Percentiles rank a stretch among this genome's conserved stretches.
phyloP scores from a whole-genome alignment of 768 basidiomycete species.

The Boletus vinaceobasis region DNA sequence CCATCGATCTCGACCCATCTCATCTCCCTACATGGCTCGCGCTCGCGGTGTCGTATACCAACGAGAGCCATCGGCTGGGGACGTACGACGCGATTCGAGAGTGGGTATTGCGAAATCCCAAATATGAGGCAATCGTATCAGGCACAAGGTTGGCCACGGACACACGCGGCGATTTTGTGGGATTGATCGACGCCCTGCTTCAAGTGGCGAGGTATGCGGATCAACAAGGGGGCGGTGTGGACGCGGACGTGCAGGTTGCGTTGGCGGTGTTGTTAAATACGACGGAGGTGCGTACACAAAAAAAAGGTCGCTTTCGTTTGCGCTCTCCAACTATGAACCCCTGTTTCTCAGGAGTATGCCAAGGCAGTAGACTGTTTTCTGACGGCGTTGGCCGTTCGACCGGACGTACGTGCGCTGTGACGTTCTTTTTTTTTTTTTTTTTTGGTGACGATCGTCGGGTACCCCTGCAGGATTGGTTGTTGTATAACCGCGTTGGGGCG shows the following conservation, averaged over 20 bases:
- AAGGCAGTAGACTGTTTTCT: constrained; percentile 95
- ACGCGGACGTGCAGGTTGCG: constrained; percentile 94
- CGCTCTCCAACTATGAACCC: not conserved
- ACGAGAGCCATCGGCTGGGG: constrained; percentile 74
- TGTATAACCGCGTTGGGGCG: constrained; percentile 93
- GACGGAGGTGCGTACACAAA: constrained; percentile 61
- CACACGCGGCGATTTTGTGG: constrained; percentile 35
- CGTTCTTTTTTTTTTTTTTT: not conserved
- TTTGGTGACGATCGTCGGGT: not conserved
- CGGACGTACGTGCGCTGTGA: constrained; percentile 56
- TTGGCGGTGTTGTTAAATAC: constrained; percentile 90
- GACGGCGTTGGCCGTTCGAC: constrained; percentile 81
- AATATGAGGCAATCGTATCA: constrained; percentile 48
- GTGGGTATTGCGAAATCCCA: constrained; percentile 68
- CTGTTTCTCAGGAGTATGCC: constrained; percentile 63
- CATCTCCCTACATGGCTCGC: constrained; percentile 86
- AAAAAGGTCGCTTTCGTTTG: not conserved
- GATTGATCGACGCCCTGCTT: constrained; percentile 76
- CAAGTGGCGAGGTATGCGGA: constrained; percentile 63
- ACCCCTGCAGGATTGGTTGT: constrained; percentile 70
- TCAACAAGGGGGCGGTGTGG: constrained; percentile 53
- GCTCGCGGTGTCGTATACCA: constrained; percentile 85
- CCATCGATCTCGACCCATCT: constrained; percentile 75
- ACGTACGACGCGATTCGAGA: constrained; percentile 78
- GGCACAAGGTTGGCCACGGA: constrained; percentile 29